A percentile compares a stretch with the other conserved stretches of the same genome.
Conservation (phyloP, 352 stramenopile species). For the Globisporangium carolinianum region DNA sequence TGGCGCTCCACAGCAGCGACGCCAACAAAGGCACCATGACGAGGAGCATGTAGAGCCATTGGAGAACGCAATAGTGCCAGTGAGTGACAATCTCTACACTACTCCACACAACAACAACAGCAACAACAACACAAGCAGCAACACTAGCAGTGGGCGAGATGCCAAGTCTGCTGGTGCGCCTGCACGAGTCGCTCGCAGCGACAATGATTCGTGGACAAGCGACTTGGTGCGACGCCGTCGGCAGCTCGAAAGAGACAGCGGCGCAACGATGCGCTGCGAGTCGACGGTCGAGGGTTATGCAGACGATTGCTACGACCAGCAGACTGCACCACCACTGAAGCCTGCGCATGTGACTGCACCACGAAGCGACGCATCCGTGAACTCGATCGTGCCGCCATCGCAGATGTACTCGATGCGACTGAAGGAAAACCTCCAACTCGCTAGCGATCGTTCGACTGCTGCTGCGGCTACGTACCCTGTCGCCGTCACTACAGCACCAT, state of each 20-base stretch:
- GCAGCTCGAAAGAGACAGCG: slow-evolving; percentile 21
- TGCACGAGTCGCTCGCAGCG: not conserved
- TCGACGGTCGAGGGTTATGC: not conserved
- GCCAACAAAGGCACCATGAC: not conserved
- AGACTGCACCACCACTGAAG: no score
- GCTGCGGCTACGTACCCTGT: no score
- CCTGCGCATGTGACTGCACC: no score
- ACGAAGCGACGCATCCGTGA: no score
- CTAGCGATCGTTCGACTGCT: no score
- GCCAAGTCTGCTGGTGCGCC: not conserved
- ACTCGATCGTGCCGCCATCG: no score
- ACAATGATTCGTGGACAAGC: slow-evolving; percentile 10
- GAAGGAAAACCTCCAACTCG: no score
- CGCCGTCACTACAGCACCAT: no score
- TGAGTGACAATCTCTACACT: no score
- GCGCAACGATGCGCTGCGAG: not conserved
- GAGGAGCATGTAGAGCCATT: not conserved
- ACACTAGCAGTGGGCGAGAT: not conserved
- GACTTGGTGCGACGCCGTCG: slow-evolving; percentile 37
- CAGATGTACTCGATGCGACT: no score
- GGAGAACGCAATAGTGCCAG: no score
- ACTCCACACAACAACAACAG: not conserved
- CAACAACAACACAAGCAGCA: not conserved
- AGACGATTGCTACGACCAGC: not conserved
- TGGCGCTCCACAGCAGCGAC: not conserved